phyloP scores from a whole-genome alignment of 2,329 filamentous ascomycete species.

The Fusarium penzigii region DNA sequence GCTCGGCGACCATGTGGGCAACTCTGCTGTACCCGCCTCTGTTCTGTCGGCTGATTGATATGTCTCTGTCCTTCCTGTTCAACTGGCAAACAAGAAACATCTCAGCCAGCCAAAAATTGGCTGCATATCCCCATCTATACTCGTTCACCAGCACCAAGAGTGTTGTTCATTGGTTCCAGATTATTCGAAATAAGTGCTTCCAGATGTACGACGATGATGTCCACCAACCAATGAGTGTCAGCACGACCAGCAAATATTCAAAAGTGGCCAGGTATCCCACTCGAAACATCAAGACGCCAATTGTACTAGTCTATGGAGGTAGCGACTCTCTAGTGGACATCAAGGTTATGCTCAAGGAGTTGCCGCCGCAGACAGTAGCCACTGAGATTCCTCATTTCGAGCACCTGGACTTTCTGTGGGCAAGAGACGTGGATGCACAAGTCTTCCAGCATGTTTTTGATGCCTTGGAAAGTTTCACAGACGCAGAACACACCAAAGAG shows the following conservation, averaged over 20 bases:
- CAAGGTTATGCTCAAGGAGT: conserved; percentile 83
- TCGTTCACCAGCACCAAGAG: conserved; percentile 96
- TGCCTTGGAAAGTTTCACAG: conserved; percentile 73
- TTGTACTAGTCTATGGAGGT: conserved; percentile 90
- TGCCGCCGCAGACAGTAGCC: conserved; percentile 81
- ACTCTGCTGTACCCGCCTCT: conserved; percentile 92
- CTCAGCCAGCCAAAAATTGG: conserved; percentile 82
- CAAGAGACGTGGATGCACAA: conserved; percentile 75
- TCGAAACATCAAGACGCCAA: conserved; percentile 93
- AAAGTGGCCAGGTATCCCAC: conserved; percentile 97
- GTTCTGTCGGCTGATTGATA: conserved; percentile 85
- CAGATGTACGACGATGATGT: conserved; percentile 99
- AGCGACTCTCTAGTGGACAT: conserved; percentile 95
- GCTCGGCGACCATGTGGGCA: conserved; percentile 96
- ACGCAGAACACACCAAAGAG: conserved; percentile 57
- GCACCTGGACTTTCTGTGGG: conserved; percentile 97
- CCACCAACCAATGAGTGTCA: conserved; percentile 71
- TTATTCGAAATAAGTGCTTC: conserved; percentile 93
- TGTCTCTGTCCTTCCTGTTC: conserved; percentile 80
- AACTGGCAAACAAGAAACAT: conserved; percentile 89
- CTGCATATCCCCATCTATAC: conserved; percentile 93
- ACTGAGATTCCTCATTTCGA: conserved; percentile 91
- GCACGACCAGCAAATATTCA: conserved; percentile 78
- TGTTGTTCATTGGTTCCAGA: conserved; percentile 99
- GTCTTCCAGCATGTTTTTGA: conserved; percentile 93